A percentile compares a stretch with the other conserved stretches of the same genome.
Evolutionary conservation across 306 rosid genomes (phyloP).

Genomic region (Cajanus cajan): DNA sequence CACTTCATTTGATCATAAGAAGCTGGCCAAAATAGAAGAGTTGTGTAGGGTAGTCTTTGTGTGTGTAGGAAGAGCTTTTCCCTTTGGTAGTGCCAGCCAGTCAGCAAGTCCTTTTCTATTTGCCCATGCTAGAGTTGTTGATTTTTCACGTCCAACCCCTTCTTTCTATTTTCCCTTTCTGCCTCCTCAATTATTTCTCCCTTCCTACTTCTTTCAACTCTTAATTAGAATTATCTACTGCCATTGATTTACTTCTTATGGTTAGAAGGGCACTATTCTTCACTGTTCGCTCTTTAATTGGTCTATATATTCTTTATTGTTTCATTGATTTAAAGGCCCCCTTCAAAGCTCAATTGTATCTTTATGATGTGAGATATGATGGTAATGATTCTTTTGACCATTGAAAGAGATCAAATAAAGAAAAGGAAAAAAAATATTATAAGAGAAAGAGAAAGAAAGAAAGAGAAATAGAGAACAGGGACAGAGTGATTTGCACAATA

Average conservation of each 20-base stretch:
- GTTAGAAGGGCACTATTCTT: neutral
- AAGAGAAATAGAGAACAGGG: neutral
- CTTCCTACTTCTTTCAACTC: neutral
- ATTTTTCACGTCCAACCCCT: neutral
- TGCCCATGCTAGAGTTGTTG: neutral
- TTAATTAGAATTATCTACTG: neutral
- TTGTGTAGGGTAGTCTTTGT: neutral
- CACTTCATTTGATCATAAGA: neutral
- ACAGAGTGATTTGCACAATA: neutral
- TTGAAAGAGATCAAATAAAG: neutral
- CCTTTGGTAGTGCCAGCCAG: neutral
- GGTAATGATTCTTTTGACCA: constrained; percentile 9
- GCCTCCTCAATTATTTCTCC: neutral
- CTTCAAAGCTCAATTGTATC: neutral
- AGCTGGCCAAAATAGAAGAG: neutral
- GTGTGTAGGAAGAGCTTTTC: neutral
- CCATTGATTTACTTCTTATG: neutral
- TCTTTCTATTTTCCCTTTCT: neutral
- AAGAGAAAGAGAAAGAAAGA: neutral
- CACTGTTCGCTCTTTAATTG: constrained; percentile 5
- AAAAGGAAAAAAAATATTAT: neutral
- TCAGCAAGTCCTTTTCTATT: neutral
- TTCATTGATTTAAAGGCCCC: neutral
- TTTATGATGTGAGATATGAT: neutral
- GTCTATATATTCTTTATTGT: neutral